A percentile compares a stretch with the other conserved stretches of the same genome.
Conservation (phyloP, 1,139 yeast genomes). For the Suhomyces bribrorum region DNA sequence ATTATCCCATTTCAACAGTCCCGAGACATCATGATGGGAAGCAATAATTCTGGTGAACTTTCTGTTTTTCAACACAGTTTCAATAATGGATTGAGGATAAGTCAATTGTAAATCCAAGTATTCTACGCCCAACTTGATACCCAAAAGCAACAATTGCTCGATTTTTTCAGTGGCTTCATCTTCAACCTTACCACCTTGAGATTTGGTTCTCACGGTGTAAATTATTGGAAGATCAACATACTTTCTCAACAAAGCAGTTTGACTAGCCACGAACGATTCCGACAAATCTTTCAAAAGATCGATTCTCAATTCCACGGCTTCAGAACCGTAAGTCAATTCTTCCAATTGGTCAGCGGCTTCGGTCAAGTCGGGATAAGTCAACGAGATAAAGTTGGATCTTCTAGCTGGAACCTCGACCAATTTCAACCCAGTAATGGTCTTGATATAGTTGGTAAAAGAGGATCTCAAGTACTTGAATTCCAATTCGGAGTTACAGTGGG, state of each 20-base stretch:
- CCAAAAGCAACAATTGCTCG: slow-evolving; percentile 56
- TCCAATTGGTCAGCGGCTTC: slow-evolving; percentile 47
- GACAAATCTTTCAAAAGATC: slow-evolving; percentile 62
- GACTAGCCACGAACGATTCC: slow-evolving; percentile 64
- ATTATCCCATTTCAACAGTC: slow-evolving; percentile 62
- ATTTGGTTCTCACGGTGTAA: slow-evolving; percentile 72
- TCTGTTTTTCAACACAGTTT: slow-evolving; percentile 37
- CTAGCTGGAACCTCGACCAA: slow-evolving; percentile 45
- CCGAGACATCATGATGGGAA: slow-evolving; percentile 74
- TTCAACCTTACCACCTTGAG: slow-evolving; percentile 77
- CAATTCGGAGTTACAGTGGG: slow-evolving; percentile 59
- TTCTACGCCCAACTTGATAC: slow-evolving; percentile 66
- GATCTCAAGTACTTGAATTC: slow-evolving; percentile 61
- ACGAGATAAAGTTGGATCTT: slow-evolving; percentile 71
- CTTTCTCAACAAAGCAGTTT: slow-evolving; percentile 67
- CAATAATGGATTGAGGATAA: slow-evolving; percentile 34
- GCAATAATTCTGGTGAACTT: slow-evolving; percentile 74
- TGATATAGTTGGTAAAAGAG: slow-evolving; percentile 60
- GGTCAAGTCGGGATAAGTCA: slow-evolving; percentile 61
- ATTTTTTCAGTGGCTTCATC: slow-evolving; percentile 52
- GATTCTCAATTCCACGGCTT: slow-evolving; percentile 82
- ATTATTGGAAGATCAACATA: slow-evolving; percentile 71
- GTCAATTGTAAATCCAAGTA: slow-evolving; percentile 56
- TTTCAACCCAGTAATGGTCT: slow-evolving; percentile 63
- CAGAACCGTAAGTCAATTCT: slow-evolving; percentile 64